Evolutionary conservation across 495 filamentous ascomycete genomes (phyloP), one percentile per base, ranked within the genome.

Genomic region (Penicillium daleae): DNA sequence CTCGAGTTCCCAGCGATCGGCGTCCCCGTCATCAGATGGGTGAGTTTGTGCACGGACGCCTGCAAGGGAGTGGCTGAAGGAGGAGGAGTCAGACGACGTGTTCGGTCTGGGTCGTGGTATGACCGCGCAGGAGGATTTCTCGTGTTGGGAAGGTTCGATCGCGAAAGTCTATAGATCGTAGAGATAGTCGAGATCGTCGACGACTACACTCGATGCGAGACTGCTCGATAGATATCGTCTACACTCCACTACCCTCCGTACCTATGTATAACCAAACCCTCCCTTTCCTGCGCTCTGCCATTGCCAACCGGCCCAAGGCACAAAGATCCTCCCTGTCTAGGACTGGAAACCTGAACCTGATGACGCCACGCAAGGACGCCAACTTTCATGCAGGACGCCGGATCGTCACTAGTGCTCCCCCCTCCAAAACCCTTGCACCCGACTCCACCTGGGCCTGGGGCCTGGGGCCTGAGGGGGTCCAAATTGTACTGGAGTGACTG

Each of bases 31-130:
- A 48, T 44, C 39, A 15, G 52, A 13, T 40, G 33, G 4, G 56
- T 42, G 40, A 42, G 42, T 46, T 46, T 22, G 42, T 44, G 58
- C 62, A 68, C 60, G 57, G 66, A 68, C 64, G 24, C n/a, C 62
- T 61, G 66, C 66, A 68, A 68, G 62, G 66, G 54, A 42, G 26
- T 52, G 31, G 35, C 21, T 42, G 65, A n/a, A n/a, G n/a, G n/a
- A n/a, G n/a, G n/a, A 63, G 50, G 39, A 56, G 54, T 56, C 54
- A 56, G 51, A 37, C 51, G 51, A 35, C 19, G n/a, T n/a, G n/a
- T n/a, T n/a, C n/a, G n/a, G n/a, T n/a, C n/a, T n/a, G n/a, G n/a
- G n/a, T n/a, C n/a, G n/a, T n/a, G n/a, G n/a, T n/a, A n/a, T n/a
- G n/a, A n/a, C n/a, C n/a, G n/a, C n/a, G n/a, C n/a, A n/a, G n/a